Evolutionary conservation across 73 alveolate species (phyloP), one percentile per base, ranked within the genome.

Genomic region (Blepharisma japonicum): DNA sequence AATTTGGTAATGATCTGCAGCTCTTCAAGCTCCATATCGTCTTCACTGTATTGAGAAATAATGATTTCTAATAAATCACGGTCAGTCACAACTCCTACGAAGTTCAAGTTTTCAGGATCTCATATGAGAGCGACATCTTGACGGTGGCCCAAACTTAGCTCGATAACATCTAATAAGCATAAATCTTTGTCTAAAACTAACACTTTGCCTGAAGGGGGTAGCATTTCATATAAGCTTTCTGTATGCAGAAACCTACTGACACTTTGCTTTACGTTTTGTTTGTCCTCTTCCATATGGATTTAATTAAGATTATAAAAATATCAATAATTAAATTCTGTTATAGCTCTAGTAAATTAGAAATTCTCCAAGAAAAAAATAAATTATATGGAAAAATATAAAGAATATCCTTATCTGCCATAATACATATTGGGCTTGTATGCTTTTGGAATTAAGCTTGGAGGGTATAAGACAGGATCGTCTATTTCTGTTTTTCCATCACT

Each of bases 1-100:
- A 61, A 39, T 14, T 39, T n/a, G 47, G 74, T 25, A 14, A 61
- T 39, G 14, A 61, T 61, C 23, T 61, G 74, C 23, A 39, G 23
- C 47, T 61, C 74, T 61, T 61, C 74, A 14, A 61, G 47, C 23
- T 61, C 74, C 74, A 61, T 61, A 25, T 61, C 74, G 74, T 61
- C 74, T 61, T 61, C 47, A 25, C 23, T 61, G 74, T 61, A 61
- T 61, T 61, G 74, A 25, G 74, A 61, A 9, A 61, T 61, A 2
- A 61, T 61, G 38, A 61, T 61, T 8, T 61, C 23, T 61, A 61
- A 61, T 39, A 61, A 14, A 25, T 61, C 74, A 18, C 74, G 38
- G 47, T 61, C 74, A 14, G 74, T 61, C 39, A 61, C 74, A 18
- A 61, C 74, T 20, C 74, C 74, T 14, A 61, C 23, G 47, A 61